These are phyloP conservation scores for Lithospermum erythrorhizon DNA, from an alignment of 257 asterid species.

Conservation along the genomic window DNA sequence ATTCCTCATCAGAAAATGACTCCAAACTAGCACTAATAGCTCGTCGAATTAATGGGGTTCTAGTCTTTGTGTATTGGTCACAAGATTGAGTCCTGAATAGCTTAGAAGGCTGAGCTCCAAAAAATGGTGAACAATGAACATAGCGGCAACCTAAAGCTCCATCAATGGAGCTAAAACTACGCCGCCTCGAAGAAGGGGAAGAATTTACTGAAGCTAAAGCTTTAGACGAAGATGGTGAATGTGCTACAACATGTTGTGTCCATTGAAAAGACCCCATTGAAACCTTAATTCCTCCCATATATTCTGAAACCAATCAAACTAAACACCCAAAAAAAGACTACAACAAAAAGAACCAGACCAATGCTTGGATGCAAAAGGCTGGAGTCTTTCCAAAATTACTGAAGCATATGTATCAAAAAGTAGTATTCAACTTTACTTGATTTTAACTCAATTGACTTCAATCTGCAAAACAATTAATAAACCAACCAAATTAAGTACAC, in stretches of 20 bases:
- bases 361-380: no score
- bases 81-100: conserved; percentile 25
- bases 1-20: conserved; percentile 79
- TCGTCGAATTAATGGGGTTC: conserved; percentile 22
- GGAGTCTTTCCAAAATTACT: no score
- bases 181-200: conserved; percentile 29
- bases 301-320: no score
- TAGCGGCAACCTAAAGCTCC: no score
- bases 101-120: conserved; percentile 26
- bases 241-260: conserved; percentile 59
- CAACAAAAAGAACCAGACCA: no score
- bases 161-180: conserved; percentile 12
- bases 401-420: no score
- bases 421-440: no score
- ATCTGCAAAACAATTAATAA: no score
- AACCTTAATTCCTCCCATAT: conserved; percentile 59
- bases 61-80: conserved; percentile 10
- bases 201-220: conserved; percentile 49
- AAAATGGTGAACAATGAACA: conserved; percentile 7
- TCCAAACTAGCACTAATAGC: conserved; percentile 45
- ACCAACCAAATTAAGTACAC: background rate
- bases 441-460: no score
- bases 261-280: conserved; percentile 50
- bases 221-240: conserved; percentile 65
- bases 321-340: no score